Base-by-base conservation (phyloP, 2,329 filamentous ascomycete species). In the Aureobasidium sp. region DNA sequence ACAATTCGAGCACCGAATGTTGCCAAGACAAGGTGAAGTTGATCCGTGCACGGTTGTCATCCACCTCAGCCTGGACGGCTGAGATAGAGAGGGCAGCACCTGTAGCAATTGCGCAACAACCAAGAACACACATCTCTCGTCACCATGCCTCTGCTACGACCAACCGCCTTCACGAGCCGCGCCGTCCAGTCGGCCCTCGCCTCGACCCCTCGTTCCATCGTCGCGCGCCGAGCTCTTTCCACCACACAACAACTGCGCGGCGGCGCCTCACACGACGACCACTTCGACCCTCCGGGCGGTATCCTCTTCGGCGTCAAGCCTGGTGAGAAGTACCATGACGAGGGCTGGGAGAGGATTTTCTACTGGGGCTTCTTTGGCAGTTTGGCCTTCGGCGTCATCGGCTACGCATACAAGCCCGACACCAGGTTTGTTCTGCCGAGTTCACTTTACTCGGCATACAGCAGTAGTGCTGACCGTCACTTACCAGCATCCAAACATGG, bases 381-480 rank as follows among this genome's bases (percentile, higher is more conserved):
- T 71, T 77, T 96, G 71, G 77, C 85, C 32, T 80, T 91, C 66
- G 87, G 86, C 60, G 85, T 84, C 64, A 81, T 97, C 67, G 90
- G 89, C 67, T 91, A 96, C 78, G 91, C 90, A 65, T 97, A 94
- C 75, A 97, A 97, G 86, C 94, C 94, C 59, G 94, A 99, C 82
- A 97, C 93, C 66, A 96, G 91, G 94, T 99, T 82, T 80, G 92
- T 91, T 59, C 44, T 44, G 41, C 27, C 21, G 8, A 29, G 44
- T 9, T 14, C 7, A 7, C 2, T n/a, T 13, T 36, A 30, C n/a
- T 6, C 13, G 7, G 27, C 21, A 3, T 2, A 36, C 6, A 45
- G 29, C 30, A 13, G 41, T 57, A 3, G 13, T 25, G 39, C 53
- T 57, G 53, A 57, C 39, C 7, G 16, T 14, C 0, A 34, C 11